Evolutionary conservation across 176 grass and related monocot species (phyloP), one percentile per base, ranked within the genome.

Genomic region (Musa itinerans): DNA sequence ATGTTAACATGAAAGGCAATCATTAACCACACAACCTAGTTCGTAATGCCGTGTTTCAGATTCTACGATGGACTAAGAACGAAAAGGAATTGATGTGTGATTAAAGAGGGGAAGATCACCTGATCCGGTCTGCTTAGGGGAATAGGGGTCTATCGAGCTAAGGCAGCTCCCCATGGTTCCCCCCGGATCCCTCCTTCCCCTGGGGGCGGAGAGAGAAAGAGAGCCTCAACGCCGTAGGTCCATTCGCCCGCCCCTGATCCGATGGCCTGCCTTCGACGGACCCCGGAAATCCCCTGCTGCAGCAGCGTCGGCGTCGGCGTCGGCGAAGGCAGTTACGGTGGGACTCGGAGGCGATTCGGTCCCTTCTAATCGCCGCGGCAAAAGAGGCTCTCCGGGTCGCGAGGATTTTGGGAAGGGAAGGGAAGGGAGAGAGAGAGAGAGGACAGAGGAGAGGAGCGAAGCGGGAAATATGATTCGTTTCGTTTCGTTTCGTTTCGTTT

Each of bases 101-200:
- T 11, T 21, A 65, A 25, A 65, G 21, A 10, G 13, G 14, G 67
- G 15, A 5, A 20, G 20, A 70, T 70, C 68, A 70, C 68, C 68
- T 70, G 43, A 50, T n/a, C 4, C 15, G 17, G 15, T 34, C 2
- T 12, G 24, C 3, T 34, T 3, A 8, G 26, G 11, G 34, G 1
- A 10, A n/a, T 1, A 1, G 16, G 26, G 10, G 9, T n/a, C 13
- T 17, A 10, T 21, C 34, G 9, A n/a, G 48, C 68, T n/a, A 70
- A 70, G 68, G 48, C 48, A 70, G 48, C 51, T 70, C 68, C 48
- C 68, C 68, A 70, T 70, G 68, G 9, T 3, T 50, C 25, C 27
- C 14, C 34, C 68, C 48, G 67, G 21, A 16, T 70, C 68, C 68
- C 34, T 70, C 68, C 27, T n/a, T 21, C 17, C 68, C 68, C 68